Evolutionary conservation across 2,329 filamentous ascomycete species (phyloP).

Genomic region (Aspergillus phoenicis): DNA sequence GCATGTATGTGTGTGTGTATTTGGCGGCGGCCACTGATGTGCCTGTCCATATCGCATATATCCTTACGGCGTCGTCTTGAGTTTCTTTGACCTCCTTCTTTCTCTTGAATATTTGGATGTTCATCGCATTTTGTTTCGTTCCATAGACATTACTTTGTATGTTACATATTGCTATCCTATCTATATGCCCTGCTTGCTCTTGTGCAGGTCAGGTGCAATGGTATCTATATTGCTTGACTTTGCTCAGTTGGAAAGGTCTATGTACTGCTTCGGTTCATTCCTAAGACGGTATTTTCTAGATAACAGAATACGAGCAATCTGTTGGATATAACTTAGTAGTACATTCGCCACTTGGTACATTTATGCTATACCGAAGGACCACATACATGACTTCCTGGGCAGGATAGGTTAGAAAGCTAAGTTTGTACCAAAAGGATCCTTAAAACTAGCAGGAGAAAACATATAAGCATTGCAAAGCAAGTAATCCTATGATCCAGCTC

Average conservation of each 20-base stretch:
- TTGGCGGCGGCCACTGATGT: neutral
- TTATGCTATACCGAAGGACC: too few relatives aligned
- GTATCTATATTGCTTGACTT: neutral
- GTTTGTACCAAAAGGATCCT: neutral
- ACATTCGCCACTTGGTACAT: too few relatives aligned
- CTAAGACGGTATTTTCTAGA: too few relatives aligned
- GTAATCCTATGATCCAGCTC: conserved; percentile 20
- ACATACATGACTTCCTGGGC: too few relatives aligned
- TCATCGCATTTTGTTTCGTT: neutral
- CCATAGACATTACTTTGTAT: conserved; percentile 20
- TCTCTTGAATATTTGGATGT: neutral
- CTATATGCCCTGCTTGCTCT: neutral
- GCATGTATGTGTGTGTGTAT: conserved; percentile 12
- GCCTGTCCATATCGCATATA: conserved; percentile 10
- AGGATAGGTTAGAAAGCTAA: too few relatives aligned
- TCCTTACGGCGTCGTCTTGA: conserved; percentile 1
- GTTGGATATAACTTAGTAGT: too few relatives aligned
- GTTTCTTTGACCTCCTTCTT: conserved; percentile 4
- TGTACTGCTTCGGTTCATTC: too few relatives aligned
- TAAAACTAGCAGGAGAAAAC: conserved; percentile 6
- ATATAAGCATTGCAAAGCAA: conserved; percentile 23
- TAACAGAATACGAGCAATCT: too few relatives aligned
- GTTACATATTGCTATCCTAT: conserved; percentile 1
- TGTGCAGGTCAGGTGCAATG: neutral
- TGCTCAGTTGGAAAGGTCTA: too few relatives aligned